Base-by-base conservation (phyloP, 495 filamentous ascomycete genomes). In the Arthonia radiata region DNA sequence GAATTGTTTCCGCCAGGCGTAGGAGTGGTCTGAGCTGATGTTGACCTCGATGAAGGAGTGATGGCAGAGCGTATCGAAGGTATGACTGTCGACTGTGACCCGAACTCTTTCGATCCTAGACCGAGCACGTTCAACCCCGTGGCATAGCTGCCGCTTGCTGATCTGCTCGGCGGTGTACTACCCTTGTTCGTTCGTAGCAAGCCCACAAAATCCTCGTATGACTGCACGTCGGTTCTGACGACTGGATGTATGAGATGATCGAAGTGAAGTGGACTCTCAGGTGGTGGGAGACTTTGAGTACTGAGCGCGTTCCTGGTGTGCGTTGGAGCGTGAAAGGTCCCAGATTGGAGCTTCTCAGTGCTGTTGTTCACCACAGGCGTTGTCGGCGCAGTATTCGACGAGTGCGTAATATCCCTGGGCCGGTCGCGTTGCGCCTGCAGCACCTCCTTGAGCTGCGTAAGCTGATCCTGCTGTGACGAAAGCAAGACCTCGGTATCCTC, bases 391-490 rank as follows among this genome's bases (percentile, higher is more conserved):
- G 67, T 72, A 13, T 57, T 61, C 35, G 51, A 71, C 15, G 48
- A 41, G 15, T 75, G 67, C 22, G 50, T 35, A 18, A 71, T 78
- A 32, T 82, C 78, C 27, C 61, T 62, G 31, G 77, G 66, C 19
- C 57, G 48, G n/a, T 59, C 61, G 66, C 91, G 78, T 27, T 69
- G 61, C n/a, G n/a, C n/a, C 53, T 91, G 77, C 72, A 97, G 77
- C 30, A 89, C 78, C 4, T 59, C 56, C 45, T 94, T 94, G 22
- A 97, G 59, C 47, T 94, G 75, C 5, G 71, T 61, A 6, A 97
- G 59, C 47, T 97, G 86, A 41, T 94, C 80, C 42, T 92, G 83
- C 31, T 91, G 81, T 5, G 75, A 86, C 22, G 65, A 62, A 22
- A 94, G 59, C 15, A 97, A 61, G n/a, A 57, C 49, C 47, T 94